phyloP scores from a whole-genome alignment of 495 filamentous ascomycete genomes.

The Chaetomium fimeti region DNA sequence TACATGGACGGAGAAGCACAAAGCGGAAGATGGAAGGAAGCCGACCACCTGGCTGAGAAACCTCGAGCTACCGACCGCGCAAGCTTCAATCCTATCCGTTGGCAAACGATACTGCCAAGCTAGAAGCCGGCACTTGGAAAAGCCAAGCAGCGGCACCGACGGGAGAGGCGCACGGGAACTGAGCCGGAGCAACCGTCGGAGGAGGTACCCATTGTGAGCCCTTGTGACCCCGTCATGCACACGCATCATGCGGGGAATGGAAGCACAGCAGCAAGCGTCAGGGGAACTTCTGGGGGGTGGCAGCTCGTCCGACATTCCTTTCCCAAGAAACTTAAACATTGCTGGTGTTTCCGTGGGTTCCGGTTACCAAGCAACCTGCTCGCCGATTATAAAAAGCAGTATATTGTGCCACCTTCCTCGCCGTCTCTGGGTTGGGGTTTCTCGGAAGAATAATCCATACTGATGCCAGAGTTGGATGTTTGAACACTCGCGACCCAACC shows the following conservation, averaged over 20 bases:
- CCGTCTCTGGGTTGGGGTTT: not conserved
- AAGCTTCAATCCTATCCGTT: not conserved
- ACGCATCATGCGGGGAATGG: not conserved
- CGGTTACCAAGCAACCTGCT: constrained; percentile 1
- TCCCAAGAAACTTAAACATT: not conserved
- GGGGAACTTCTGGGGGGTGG: not conserved
- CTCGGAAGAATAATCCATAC: not conserved
- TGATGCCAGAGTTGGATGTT: not conserved
- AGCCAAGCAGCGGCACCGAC: constrained; percentile 12
- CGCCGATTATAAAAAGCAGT: not conserved
- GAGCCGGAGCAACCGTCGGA: not conserved
- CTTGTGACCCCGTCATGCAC: constrained; percentile 7
- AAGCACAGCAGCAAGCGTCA: not conserved
- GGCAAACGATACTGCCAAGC: not conserved
- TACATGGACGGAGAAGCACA: not conserved
- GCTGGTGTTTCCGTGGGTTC: not conserved
- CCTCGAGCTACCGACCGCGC: not conserved
- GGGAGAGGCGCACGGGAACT: constrained; percentile 19
- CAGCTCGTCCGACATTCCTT: not conserved
- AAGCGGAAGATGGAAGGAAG: constrained; percentile 4
- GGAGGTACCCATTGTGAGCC: not conserved
- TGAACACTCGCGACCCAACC: not conserved
- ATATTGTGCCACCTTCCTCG: not conserved
- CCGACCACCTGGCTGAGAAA: not conserved
- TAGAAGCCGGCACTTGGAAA: constrained; percentile 2